phyloP scores from a whole-genome alignment of 1,284 basidiomycete genomes.

The Papiliotrema nemorosa region DNA sequence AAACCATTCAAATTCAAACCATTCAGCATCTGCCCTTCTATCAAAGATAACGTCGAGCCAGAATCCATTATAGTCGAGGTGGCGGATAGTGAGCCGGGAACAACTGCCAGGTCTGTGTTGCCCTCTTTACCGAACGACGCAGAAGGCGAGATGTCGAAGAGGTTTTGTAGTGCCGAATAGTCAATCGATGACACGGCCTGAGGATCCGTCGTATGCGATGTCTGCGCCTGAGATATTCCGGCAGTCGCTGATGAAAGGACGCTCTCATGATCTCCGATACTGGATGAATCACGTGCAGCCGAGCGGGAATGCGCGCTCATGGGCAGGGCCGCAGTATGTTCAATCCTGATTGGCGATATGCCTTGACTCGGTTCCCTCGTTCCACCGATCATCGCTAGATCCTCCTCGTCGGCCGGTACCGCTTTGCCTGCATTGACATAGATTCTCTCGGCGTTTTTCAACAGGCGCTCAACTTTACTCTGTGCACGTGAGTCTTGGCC shows the following conservation, averaged over 20 bases:
- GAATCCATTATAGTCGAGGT: too few relatives aligned
- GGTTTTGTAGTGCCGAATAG: too few relatives aligned
- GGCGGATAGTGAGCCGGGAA: too few relatives aligned
- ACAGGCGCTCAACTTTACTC: conserved; percentile 5
- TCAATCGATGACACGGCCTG: neutral
- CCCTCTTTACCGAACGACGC: neutral
- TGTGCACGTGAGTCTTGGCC: too few relatives aligned
- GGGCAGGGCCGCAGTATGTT: too few relatives aligned
- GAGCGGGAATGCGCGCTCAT: too few relatives aligned
- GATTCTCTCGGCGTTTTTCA: conserved; percentile 3
- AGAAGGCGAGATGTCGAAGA: neutral
- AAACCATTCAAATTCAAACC: conserved; percentile 7
- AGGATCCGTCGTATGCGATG: neutral
- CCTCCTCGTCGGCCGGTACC: conserved; percentile 7
- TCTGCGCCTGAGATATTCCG: too few relatives aligned
- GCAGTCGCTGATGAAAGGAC: too few relatives aligned
- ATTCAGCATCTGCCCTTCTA: neutral
- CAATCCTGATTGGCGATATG: conserved; percentile 1
- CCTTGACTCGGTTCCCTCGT: conserved; percentile 1
- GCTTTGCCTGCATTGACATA: conserved; percentile 7
- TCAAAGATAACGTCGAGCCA: too few relatives aligned
- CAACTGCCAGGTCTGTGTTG: too few relatives aligned
- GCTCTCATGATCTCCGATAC: too few relatives aligned
- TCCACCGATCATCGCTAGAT: conserved; percentile 12
- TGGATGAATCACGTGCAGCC: too few relatives aligned